Evolutionary conservation across 2,329 filamentous ascomycete species (phyloP).

Genomic region (Nectriaceae sp.): DNA sequence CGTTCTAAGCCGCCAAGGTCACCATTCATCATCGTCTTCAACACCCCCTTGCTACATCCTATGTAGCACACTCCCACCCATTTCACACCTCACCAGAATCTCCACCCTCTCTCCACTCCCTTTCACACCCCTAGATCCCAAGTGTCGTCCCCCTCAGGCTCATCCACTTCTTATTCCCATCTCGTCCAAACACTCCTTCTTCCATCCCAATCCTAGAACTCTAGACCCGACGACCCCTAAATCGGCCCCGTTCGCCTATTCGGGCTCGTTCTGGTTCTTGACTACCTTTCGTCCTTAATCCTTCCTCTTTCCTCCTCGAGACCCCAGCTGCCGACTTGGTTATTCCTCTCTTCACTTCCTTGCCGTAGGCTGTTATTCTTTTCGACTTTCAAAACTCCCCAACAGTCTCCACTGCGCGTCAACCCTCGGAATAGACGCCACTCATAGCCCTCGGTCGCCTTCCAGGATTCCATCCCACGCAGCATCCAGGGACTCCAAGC

Average conservation of each 20-base stretch:
- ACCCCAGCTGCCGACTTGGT: slow-evolving; percentile 3
- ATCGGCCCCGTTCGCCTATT: no score
- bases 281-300: slow-evolving; percentile 20
- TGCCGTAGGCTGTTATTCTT: slow-evolving; percentile 13
- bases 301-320: slow-evolving; percentile 6
- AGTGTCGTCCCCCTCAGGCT: background rate
- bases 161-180: background rate
- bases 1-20: background rate
- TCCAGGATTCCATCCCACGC: no score
- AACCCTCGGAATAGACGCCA: no score
- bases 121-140: background rate
- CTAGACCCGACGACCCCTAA: no score
- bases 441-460: no score
- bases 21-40: no score
- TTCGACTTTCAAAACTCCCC: slow-evolving; percentile 5
- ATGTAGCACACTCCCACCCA: no score
- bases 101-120: background rate
- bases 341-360: slow-evolving; percentile 18
- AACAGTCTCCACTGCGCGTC: background rate
- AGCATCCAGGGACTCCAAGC: no score
- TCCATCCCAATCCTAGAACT: no score
- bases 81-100: background rate
- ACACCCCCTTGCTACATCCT: background rate
- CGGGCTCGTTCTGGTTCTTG: no score
- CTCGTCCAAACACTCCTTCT: background rate